A percentile compares a stretch with the other conserved stretches of the same genome.
Evolutionary conservation across 2,329 filamentous ascomycete genomes (phyloP).

Genomic region (Aspergillus felis): DNA sequence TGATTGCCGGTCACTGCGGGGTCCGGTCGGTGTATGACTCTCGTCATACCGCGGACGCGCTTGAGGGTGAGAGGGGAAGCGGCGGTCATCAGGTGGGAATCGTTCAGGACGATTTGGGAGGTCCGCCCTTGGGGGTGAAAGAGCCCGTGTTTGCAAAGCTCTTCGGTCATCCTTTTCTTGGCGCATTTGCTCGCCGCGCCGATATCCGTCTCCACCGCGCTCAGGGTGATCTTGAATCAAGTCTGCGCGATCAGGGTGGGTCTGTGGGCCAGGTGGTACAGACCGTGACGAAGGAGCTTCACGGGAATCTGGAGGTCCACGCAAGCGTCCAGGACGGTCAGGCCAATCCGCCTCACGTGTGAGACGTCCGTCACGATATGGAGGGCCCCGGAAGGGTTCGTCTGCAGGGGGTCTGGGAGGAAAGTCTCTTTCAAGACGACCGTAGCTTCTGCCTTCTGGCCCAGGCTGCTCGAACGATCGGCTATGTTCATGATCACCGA

Average conservation of each 20-base stretch:
- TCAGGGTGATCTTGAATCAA: conserved; percentile 32
- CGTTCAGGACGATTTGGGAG: conserved; percentile 35
- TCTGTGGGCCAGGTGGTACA: conserved; percentile 24
- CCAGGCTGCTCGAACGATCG: conserved; percentile 34
- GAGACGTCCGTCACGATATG: conserved; percentile 32
- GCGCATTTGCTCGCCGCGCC: conserved; percentile 26
- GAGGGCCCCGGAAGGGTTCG: conserved; percentile 36
- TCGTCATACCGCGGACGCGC: conserved; percentile 36
- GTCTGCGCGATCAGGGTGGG: conserved; percentile 32
- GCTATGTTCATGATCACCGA: conserved; percentile 35
- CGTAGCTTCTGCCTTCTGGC: conserved; percentile 32
- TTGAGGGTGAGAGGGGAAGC: conserved; percentile 23
- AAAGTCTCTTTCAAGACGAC: conserved; percentile 37
- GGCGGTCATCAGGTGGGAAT: conserved; percentile 34
- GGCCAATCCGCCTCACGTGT: conserved; percentile 36
- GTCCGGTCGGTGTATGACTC: conserved; percentile 53
- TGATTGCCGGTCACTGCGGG: conserved; percentile 42
- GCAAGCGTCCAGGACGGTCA: conserved; percentile 33
- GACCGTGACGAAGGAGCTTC: conserved; percentile 23
- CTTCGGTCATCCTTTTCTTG: conserved; percentile 33
- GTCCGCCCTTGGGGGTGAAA: conserved; percentile 27
- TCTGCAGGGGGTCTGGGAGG: conserved; percentile 30
- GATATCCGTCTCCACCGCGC: conserved; percentile 23
- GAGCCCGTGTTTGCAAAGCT: conserved; percentile 19
- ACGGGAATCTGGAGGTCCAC: conserved; percentile 23